A percentile compares a stretch with the other conserved stretches of the same genome.
Evolutionary conservation across 192 early-diverging fungal species (phyloP).

Genomic region (Mortierella hygrophila): DNA sequence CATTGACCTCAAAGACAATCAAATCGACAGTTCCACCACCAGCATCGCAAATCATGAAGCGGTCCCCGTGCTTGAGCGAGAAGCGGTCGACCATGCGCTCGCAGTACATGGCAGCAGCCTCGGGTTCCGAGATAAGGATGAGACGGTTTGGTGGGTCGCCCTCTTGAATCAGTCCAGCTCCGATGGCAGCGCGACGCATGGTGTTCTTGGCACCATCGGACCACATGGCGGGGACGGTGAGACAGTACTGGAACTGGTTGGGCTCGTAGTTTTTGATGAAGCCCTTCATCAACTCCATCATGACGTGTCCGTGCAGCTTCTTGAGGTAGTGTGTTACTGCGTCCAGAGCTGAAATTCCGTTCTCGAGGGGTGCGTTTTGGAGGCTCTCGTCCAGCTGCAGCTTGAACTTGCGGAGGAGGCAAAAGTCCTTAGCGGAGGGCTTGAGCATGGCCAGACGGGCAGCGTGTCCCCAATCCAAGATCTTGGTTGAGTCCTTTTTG

Average conservation of each 20-base stretch:
- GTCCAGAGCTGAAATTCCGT: conserved; percentile 50
- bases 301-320: conserved; percentile 56
- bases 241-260: conserved; percentile 47
- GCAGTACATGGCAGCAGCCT: conserved; percentile 68
- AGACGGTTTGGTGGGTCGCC: conserved; percentile 62
- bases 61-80: conserved; percentile 53
- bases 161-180: conserved; percentile 61
- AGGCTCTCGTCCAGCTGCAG: conserved; percentile 54
- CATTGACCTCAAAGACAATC: conserved; percentile 58
- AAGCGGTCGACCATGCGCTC: conserved; percentile 63
- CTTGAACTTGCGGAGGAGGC: conserved; percentile 55
- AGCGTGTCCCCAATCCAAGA: conserved; percentile 63
- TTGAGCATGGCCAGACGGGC: conserved; percentile 51
- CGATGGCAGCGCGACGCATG: conserved; percentile 64
- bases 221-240: conserved; percentile 71
- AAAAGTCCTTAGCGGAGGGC: conserved; percentile 54
- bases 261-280: conserved; percentile 54
- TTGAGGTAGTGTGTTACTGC: conserved; percentile 56
- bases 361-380: conserved; percentile 46
- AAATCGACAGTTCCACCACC: conserved; percentile 64
- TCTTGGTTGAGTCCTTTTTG: conserved; percentile 50
- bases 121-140: conserved; percentile 65
- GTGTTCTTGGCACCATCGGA: conserved; percentile 65
- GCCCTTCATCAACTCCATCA: conserved; percentile 52
- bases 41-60: conserved; percentile 63